Conservation (phyloP, 345 rosid genomes). For the Boechera stricta region DNA sequence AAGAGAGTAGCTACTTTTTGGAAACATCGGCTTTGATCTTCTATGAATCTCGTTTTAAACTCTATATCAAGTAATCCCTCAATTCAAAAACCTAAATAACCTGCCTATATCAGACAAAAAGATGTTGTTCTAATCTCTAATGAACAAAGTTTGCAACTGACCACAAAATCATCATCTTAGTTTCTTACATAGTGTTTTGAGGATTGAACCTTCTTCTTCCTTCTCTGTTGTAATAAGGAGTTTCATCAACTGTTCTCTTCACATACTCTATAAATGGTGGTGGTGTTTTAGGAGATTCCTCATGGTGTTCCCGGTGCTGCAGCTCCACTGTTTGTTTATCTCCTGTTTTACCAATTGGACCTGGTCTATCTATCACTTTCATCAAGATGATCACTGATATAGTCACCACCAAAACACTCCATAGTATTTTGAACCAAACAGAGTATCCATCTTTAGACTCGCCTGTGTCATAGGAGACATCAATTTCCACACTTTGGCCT, state of each 20-base stretch:
- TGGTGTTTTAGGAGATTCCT: slow-evolving; percentile 83
- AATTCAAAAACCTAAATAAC: neutral
- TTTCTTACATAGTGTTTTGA: slow-evolving; percentile 69
- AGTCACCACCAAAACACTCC: slow-evolving; percentile 34
- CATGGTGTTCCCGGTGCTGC: slow-evolving; percentile 60
- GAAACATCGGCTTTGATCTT: neutral
- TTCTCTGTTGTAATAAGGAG: slow-evolving; percentile 78
- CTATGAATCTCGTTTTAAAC: neutral
- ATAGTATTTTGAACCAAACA: slow-evolving; percentile 39
- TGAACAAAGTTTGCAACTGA: slow-evolving; percentile 28
- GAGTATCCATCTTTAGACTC: slow-evolving; percentile 27
- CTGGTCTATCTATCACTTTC: slow-evolving; percentile 35
- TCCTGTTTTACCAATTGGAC: slow-evolving; percentile 38
- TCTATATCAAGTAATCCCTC: neutral
- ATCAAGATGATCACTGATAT: slow-evolving; percentile 32
- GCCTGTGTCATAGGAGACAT: slow-evolving; percentile 56
- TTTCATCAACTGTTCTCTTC: slow-evolving; percentile 85
- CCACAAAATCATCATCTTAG: slow-evolving; percentile 6
- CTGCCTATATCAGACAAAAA: slow-evolving; percentile 1
- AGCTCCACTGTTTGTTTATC: slow-evolving; percentile 30
- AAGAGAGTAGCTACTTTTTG: neutral
- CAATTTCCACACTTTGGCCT: slow-evolving; percentile 79
- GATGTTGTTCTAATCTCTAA: neutral
- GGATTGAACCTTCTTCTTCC: slow-evolving; percentile 79
- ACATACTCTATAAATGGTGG: slow-evolving; percentile 85